Percentiles rank a stretch among this genome's conserved stretches.
phyloP scores from a whole-genome alignment of 228 moss, liverwort and hornwort genomes.

The Sphagnum magellanicum region DNA sequence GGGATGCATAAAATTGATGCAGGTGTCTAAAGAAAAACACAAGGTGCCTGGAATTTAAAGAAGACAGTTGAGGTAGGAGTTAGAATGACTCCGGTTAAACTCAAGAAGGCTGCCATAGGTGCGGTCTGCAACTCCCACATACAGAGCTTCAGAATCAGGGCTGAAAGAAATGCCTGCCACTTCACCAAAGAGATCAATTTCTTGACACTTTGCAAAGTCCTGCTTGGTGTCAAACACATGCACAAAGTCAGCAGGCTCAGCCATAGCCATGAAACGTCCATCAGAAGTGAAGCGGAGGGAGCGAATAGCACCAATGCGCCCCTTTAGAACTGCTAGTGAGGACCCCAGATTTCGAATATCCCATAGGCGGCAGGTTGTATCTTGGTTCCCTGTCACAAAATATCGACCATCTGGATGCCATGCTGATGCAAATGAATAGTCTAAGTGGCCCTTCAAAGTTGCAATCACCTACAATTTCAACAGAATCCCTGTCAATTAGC shows the following conservation, averaged over 20 bases:
- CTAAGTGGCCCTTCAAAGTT: conserved; percentile 73
- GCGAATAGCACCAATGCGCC: conserved; percentile 91
- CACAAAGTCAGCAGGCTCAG: conserved; percentile 98
- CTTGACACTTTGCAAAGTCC: conserved; percentile 79
- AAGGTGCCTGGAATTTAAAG: conserved; percentile 28
- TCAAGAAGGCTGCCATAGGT: conserved; percentile 96
- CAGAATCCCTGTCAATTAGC: neutral
- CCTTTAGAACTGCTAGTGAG: conserved; percentile 83
- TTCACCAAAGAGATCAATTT: conserved; percentile 96
- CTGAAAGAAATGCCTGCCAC: conserved; percentile 97
- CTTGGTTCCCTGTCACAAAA: conserved; percentile 98
- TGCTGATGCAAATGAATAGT: conserved; percentile 96
- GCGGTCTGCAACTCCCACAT: conserved; percentile 91
- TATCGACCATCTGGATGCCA: conserved; percentile 95
- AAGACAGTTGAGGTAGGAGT: conserved; percentile 66
- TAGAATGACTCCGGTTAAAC: conserved; percentile 69
- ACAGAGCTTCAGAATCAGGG: conserved; percentile 89
- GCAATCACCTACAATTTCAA: conserved; percentile 59
- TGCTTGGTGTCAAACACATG: conserved; percentile 90
- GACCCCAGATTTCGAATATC: conserved; percentile 67
- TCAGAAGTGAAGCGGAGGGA: conserved; percentile 89
- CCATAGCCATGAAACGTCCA: conserved; percentile 97
- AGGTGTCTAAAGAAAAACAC: neutral
- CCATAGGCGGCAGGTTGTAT: conserved; percentile 98
- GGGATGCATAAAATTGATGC: neutral